Base-by-base conservation (phyloP, 805 yeast species). In the Saccharomycopsis sp. region DNA sequence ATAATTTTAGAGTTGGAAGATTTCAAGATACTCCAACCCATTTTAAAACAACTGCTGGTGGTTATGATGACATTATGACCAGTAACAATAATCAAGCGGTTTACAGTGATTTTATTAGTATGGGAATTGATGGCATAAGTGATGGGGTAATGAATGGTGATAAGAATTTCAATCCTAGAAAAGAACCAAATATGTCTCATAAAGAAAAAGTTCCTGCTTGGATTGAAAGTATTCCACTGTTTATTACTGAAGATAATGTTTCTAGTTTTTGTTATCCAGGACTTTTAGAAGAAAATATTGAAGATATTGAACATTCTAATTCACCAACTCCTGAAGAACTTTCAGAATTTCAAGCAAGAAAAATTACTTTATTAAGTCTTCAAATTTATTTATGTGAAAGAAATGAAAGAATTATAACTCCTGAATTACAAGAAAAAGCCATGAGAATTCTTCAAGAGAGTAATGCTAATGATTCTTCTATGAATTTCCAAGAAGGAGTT, bases 191-290 rank as follows among this genome's bases (percentile, higher is more conserved):
- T 54, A 80, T 82, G 87, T 66, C 75, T 1, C 71, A 67, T 46
- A 62, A 58, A 36, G 89, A 82, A 51, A 82, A 81, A 51, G 82
- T 82, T 1, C 63, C 64, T 29, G 59, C 55, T 5, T 82, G 92
- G 92, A 68, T 82, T 27, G 59, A 61, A 3, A 63, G 65, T 21
- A 67, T 82, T 3, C 88, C 88, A 1, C 52, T 66, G 6, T 52
- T 59, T 0, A 46, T 56, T 15, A 52, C 37, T 4, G 38, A 38
- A 19, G 44, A 49, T 4, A 47, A 37, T 5, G 66, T 65, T 67
- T 49, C 51, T 20, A 60, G 54, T 37, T 67, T 66, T n/a, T 74
- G 79, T 47, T 75, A 66, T 46, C 72, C 78, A 0, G 76, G 70
- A 0, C 55, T 54, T 3, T 54, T 62, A 3, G 64, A 66, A 3